Conservation (phyloP, 108 stramenopile species). For the Thalassiosira profunda region DNA sequence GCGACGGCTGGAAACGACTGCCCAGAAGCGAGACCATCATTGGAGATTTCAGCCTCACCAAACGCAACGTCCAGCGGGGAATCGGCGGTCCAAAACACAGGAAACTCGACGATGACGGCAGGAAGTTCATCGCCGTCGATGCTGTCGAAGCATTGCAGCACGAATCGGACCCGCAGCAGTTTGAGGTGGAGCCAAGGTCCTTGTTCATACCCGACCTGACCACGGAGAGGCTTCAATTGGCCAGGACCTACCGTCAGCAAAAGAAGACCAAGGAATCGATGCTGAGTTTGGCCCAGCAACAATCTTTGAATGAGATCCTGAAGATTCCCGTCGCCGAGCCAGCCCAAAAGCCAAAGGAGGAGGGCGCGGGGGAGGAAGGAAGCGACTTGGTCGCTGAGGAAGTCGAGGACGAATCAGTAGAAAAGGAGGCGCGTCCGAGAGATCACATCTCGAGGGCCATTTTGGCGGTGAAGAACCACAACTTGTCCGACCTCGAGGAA, state of each 20-base stretch:
- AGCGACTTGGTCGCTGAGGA: too few species aligned
- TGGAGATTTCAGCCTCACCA: slow-evolving; percentile 28
- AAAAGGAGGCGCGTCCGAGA: slow-evolving; percentile 26
- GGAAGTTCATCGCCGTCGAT: slow-evolving; percentile 65
- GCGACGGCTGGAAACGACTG: slow-evolving; percentile 39
- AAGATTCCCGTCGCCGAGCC: slow-evolving; percentile 35
- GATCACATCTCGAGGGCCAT: slow-evolving; percentile 61
- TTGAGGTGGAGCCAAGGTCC: slow-evolving; percentile 58
- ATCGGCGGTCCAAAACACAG: slow-evolving; percentile 13
- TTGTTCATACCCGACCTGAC: slow-evolving; percentile 72
- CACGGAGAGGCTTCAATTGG: slow-evolving; percentile 54
- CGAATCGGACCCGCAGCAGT: slow-evolving; percentile 55
- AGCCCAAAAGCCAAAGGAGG: background rate
- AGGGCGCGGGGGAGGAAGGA: background rate
- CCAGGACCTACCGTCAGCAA: slow-evolving; percentile 27
- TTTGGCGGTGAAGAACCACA: slow-evolving; percentile 68
- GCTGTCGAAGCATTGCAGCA: slow-evolving; percentile 60
- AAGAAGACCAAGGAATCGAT: slow-evolving; percentile 46
- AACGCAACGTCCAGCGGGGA: slow-evolving; percentile 34
- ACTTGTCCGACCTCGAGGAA: slow-evolving; percentile 48
- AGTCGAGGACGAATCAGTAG: slow-evolving; percentile 13
- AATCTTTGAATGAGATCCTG: slow-evolving; percentile 49
- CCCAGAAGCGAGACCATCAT: slow-evolving; percentile 22
- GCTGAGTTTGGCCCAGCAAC: slow-evolving; percentile 32
- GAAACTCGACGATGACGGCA: slow-evolving; percentile 56